Conservation (phyloP, 164 flowering plant species). For the Umbilicus rupestris region DNA sequence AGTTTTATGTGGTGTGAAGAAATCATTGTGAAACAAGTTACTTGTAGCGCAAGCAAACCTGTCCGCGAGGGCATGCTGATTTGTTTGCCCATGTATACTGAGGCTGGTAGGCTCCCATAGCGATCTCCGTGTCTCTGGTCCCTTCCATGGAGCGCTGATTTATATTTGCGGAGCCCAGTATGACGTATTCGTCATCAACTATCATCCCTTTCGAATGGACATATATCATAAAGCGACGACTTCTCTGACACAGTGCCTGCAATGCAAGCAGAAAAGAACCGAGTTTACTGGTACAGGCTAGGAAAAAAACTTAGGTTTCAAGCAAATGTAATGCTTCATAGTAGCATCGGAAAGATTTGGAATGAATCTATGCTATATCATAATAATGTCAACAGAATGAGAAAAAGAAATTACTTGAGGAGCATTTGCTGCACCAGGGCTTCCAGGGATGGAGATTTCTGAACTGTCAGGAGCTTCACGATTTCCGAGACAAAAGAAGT, state of each 20-base stretch:
- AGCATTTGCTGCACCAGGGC: constrained; percentile 41
- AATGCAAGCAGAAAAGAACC: not conserved
- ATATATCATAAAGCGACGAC: constrained; percentile 86
- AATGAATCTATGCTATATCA: not conserved
- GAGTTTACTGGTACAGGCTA: too few species aligned
- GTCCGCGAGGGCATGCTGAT: constrained; percentile 47
- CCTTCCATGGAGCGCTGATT: constrained; percentile 97
- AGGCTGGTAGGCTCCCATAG: constrained; percentile 96
- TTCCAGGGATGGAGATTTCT: constrained; percentile 17
- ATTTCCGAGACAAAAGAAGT: constrained; percentile 91
- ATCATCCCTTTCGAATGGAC: constrained; percentile 99
- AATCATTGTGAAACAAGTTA: not conserved
- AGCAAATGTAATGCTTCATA: not conserved
- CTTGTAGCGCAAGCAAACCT: constrained; percentile 30
- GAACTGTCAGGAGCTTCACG: constrained; percentile 54
- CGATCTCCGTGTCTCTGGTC: constrained; percentile 87
- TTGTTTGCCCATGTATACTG: constrained; percentile 79
- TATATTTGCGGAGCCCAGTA: constrained; percentile 76
- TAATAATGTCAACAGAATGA: not conserved
- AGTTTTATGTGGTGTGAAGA: not conserved
- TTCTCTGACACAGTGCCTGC: constrained; percentile 51
- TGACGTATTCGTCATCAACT: constrained; percentile 81
- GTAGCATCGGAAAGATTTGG: too few species aligned
- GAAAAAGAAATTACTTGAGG: constrained; percentile 46
- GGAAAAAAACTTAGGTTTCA: too few species aligned